Evolutionary conservation across 257 asterid genomes (phyloP).

Genomic region (Solanum megistacrolobum): DNA sequence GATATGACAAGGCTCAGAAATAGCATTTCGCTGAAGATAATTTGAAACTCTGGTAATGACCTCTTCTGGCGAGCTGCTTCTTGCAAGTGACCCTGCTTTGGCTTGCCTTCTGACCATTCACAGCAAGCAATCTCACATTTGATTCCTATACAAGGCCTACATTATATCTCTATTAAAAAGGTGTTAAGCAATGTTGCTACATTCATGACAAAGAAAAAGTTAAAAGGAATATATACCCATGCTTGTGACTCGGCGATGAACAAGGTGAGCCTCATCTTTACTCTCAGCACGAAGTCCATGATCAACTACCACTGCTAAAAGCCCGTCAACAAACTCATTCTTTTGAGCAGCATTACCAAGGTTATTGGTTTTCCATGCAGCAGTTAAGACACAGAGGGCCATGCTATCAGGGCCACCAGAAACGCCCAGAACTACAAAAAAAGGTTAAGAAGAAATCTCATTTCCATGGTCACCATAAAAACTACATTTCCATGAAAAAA

Average conservation of each 20-base stretch:
- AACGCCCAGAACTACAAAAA: slow-evolving; percentile 66
- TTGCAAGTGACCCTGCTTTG: slow-evolving; percentile 75
- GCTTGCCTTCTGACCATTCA: slow-evolving; percentile 80
- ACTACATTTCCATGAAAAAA: background rate
- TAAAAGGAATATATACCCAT: slow-evolving; percentile 54
- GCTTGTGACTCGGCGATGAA: slow-evolving; percentile 35
- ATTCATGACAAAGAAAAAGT: slow-evolving; percentile 4
- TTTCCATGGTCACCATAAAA: background rate
- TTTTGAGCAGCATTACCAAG: slow-evolving; percentile 18
- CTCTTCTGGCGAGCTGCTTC: slow-evolving; percentile 89
- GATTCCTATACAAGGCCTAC: slow-evolving; percentile 63
- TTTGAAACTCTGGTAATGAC: slow-evolving; percentile 14
- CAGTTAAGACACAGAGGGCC: slow-evolving; percentile 71
- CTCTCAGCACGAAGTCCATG: slow-evolving; percentile 87
- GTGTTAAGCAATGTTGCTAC: slow-evolving; percentile 15
- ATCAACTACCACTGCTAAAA: slow-evolving; percentile 78
- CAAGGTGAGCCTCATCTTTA: slow-evolving; percentile 62
- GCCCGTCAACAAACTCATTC: slow-evolving; percentile 41
- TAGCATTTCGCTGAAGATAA: background rate
- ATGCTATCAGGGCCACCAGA: slow-evolving; percentile 98
- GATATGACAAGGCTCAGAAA: background rate
- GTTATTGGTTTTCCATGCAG: slow-evolving; percentile 61
- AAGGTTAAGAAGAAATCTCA: background rate
- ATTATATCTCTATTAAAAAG: slow-evolving; percentile 26
- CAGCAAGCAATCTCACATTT: slow-evolving; percentile 68